Evolutionary conservation across 2,329 filamentous ascomycete genomes (phyloP), one percentile per base, ranked within the genome.

Genomic region (Bisporella sp.): DNA sequence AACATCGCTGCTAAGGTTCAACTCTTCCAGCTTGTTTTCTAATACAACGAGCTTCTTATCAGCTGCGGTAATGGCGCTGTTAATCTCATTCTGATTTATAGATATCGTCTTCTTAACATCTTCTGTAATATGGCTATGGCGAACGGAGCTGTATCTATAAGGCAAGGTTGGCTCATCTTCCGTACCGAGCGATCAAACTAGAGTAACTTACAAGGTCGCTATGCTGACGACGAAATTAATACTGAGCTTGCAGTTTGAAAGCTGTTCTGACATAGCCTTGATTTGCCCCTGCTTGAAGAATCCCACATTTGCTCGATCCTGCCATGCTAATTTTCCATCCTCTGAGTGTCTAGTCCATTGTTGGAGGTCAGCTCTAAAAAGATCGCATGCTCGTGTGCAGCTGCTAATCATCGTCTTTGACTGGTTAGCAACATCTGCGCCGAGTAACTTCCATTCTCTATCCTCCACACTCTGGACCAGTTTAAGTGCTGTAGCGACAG

Each of bases 201-300:
- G 47, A 46, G 46, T 29, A 53, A 53, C 54, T 41, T 55, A 67
- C 62, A 68, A 60, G 47, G 63, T 66, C 40, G 60, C 64, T 54
- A 64, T 58, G 50, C 59, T 55, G 28, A 65, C 63, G 31, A 62
- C 56, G 29, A 55, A 54, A 52, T 59, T 65, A 39, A 67, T 60
- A 13, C 62, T 57, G 45, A 63, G 52, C 56, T 64, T 65, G 51
- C 62, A 67, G 54, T 52, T 62, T 54, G 62, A 58, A 54, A 68
- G 62, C 57, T 66, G 63, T 53, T 64, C 60, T 30, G 63, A 66
- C 53, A 66, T 66, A 42, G 64, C 61, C 55, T 63, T 66, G 28
- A 64, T 55, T 54, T 66, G 54, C 44, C 56, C 53, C 55, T 68
- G 52, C 59, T 64, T 68, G 54, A 68, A 62, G 57, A 68, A 60